phyloP scores from a whole-genome alignment of 805 yeast genomes.

The Pichia phayaonensis region DNA sequence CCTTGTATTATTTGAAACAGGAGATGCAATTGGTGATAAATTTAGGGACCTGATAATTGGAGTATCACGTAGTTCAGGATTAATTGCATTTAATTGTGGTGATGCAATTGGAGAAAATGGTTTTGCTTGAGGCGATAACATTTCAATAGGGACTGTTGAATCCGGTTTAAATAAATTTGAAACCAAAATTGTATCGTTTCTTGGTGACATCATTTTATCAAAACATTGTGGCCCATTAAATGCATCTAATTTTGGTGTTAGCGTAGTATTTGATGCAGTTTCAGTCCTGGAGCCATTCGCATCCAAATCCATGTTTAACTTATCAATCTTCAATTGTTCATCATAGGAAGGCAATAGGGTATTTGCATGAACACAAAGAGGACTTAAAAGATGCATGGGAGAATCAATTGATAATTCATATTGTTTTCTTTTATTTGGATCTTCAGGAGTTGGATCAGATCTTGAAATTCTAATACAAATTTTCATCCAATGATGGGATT shows the following conservation, averaged over 20 bases:
- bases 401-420: conserved; percentile 93
- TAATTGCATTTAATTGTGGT: conserved; percentile 25
- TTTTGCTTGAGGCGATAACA: conserved; percentile 58
- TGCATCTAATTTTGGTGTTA: neutral
- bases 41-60: conserved; percentile 12
- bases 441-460: conserved; percentile 42
- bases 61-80: conserved; percentile 22
- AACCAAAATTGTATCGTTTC: conserved; percentile 23
- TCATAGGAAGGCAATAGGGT: conserved; percentile 69
- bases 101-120: conserved; percentile 44
- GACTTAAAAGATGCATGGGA: conserved; percentile 77
- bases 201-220: conserved; percentile 24
- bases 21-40: conserved; percentile 10
- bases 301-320: neutral
- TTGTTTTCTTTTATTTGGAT: conserved; percentile 62
- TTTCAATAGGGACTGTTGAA: conserved; percentile 33
- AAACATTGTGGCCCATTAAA: conserved; percentile 8
- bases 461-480: conserved; percentile 74
- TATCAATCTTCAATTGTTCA: conserved; percentile 16
- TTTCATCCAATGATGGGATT: conserved; percentile 94
- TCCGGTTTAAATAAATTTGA: conserved; percentile 51
- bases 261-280: conserved; percentile 3
- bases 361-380: conserved; percentile 72
- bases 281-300: neutral
- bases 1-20: conserved; percentile 33